Evolutionary conservation across 1,284 basidiomycete genomes (phyloP).

Genomic region (Ceratobasidium sp.): DNA sequence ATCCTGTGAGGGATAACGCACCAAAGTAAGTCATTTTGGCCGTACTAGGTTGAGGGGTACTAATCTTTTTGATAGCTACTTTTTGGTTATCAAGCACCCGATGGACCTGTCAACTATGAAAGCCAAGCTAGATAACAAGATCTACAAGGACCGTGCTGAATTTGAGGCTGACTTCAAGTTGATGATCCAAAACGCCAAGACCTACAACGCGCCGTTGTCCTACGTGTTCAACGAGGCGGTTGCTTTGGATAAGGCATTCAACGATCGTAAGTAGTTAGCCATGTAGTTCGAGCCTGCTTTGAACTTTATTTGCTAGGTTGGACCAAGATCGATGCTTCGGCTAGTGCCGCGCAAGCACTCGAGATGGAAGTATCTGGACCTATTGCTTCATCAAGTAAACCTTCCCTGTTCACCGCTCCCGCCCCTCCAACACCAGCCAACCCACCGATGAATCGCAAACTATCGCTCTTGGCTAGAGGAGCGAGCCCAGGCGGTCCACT

Average conservation of each 20-base stretch:
- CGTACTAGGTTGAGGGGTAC: conserved; percentile 34
- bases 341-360: conserved; percentile 23
- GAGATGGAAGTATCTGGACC: conserved; percentile 65
- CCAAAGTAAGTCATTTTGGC: conserved; percentile 65
- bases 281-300: background rate
- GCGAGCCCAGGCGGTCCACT: conserved; percentile 21
- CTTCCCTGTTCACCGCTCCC: conserved; percentile 59
- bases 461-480: conserved; percentile 4
- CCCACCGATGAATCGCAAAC: conserved; percentile 43
- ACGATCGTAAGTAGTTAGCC: conserved; percentile 68
- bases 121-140: conserved; percentile 83
- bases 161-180: conserved; percentile 88
- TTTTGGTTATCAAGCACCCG: conserved; percentile 85
- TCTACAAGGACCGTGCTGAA: conserved; percentile 79
- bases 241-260: conserved; percentile 80
- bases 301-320: conserved; percentile 20
- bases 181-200: conserved; percentile 86
- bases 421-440: conserved; percentile 48
- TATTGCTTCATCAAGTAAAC: conserved; percentile 57
- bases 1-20: conserved; percentile 82
- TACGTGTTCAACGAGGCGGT: conserved; percentile 79
- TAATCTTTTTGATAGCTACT: conserved; percentile 65
- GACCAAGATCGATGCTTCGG: conserved; percentile 34
- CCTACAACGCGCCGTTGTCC: conserved; percentile 78
- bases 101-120: conserved; percentile 94